Base-by-base conservation (phyloP, 2,329 filamentous ascomycete species). In the Rhynchosporium agropyri region DNA sequence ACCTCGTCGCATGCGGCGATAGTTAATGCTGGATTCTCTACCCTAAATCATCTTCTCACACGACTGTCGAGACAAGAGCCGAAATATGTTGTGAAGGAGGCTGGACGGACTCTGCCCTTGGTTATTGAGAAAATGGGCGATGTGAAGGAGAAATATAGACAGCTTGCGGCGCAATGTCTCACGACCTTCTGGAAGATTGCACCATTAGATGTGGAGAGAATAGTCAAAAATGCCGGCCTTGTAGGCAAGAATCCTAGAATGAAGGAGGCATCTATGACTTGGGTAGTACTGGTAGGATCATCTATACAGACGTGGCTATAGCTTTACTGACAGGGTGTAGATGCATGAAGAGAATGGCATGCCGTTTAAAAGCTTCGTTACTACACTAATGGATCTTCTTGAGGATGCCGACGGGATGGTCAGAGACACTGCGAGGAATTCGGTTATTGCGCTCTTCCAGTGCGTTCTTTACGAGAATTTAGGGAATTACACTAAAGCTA, bases 351-450 rank as follows among this genome's bases (percentile, higher is more conserved):
- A 91, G 60, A 85, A 92, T 63, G 87, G 86, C 45, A 80, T 97
- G 68, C 87, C 88, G 43, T 97, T 97, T 77, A 89, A 91, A 66
- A 80, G 80, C 71, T 97, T 96, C 74, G 92, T 96, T 1, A 89
- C 91, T 2, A 83, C 84, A 10, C 82, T 97, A 46, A 94, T 97
- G 79, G 89, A 91, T 60, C 84, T 95, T 68, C 83, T 97, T 48
- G 94, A 97, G 77, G 93, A 97, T 75, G 90, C 92, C 9, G 94
- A 97, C 75, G 89, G 90, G 56, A 88, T 87, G 76, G 92, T 97
- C 67, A 87, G 94, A 74, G 92, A 97, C 72, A 84, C 85, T 43
- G 92, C 93, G 65, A 96, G 95, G 78, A 80, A 81, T 61, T 89
- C 91, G 1, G 88, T 97, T 55, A 90, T 97, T 64, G 90, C 95